phyloP scores from a whole-genome alignment of 1,284 basidiomycete genomes.

The Hypsizygus ulmarius region DNA sequence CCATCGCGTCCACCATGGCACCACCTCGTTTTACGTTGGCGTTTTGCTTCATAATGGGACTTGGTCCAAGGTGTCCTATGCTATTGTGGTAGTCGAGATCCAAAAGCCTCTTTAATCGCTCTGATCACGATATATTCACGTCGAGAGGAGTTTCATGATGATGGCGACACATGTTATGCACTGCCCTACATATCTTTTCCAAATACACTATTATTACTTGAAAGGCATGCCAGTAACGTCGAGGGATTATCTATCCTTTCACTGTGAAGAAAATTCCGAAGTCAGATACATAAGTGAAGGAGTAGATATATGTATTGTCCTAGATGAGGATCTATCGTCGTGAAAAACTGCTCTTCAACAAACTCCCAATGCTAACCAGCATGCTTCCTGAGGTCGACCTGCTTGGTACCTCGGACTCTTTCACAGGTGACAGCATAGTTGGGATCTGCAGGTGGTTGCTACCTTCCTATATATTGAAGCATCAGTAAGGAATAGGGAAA shows the following conservation, averaged over 20 bases:
- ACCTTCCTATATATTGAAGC: slow-evolving; percentile 16
- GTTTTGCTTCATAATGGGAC: slow-evolving; percentile 54
- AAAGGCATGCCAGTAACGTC: no score
- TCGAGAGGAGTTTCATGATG: slow-evolving; percentile 79
- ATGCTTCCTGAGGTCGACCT: slow-evolving; percentile 40
- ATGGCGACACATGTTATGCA: slow-evolving; percentile 48
- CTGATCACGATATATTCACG: slow-evolving; percentile 62
- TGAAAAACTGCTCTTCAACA: slow-evolving; percentile 22
- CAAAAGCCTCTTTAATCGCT: slow-evolving; percentile 75
- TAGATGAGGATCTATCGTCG: slow-evolving; percentile 5
- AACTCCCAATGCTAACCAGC: slow-evolving; percentile 22
- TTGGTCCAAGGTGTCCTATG: slow-evolving; percentile 36
- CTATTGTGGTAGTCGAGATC: slow-evolving; percentile 50
- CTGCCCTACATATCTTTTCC: not conserved
- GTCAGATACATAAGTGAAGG: no score
- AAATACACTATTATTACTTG: not conserved
- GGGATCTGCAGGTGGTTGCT: slow-evolving; percentile 55
- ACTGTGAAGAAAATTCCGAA: no score
- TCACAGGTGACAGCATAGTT: slow-evolving; percentile 60
- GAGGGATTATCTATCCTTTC: no score
- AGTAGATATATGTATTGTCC: not conserved
- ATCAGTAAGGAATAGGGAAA: slow-evolving; percentile 1
- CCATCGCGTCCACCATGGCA: slow-evolving; percentile 44
- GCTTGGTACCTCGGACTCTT: slow-evolving; percentile 49
- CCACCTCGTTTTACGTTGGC: slow-evolving; percentile 48